These are phyloP conservation scores for Suillus occidentalis DNA, from an alignment of 768 basidiomycete species.

Conservation along the genomic window DNA sequence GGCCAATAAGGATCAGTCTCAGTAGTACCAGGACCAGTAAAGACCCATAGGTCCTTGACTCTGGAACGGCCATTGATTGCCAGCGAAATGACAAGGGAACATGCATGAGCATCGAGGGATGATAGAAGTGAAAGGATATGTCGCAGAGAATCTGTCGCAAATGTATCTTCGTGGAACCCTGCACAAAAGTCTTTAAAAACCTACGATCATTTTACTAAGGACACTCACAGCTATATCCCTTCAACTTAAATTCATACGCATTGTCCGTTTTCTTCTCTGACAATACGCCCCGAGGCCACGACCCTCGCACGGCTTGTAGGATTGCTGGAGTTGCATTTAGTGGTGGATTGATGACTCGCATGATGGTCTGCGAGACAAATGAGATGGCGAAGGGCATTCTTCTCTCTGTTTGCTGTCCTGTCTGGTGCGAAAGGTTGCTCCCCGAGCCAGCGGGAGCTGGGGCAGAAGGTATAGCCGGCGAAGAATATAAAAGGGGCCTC, in stretches of 20 bases:
- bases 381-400: conserved; percentile 69
- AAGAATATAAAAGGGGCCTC: conserved; percentile 38
- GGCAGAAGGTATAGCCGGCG: conserved; percentile 39
- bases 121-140: conserved; percentile 68
- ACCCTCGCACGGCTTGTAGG: conserved; percentile 71
- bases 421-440: conserved; percentile 38
- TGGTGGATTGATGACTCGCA: conserved; percentile 78
- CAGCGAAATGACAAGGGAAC: conserved; percentile 66
- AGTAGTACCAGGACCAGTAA: conserved; percentile 52
- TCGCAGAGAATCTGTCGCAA: conserved; percentile 68
- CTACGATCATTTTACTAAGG: conserved; percentile 14
- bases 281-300: conserved; percentile 80
- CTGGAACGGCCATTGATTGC: conserved; percentile 72
- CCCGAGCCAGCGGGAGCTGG: conserved; percentile 41
- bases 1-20: conserved; percentile 34
- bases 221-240: conserved; percentile 73
- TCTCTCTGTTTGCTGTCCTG: conserved; percentile 31
- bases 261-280: conserved; percentile 75
- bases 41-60: conserved; percentile 78
- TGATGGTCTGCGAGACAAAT: conserved; percentile 62
- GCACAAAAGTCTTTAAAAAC: conserved; percentile 19
- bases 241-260: conserved; percentile 78
- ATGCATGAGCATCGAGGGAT: conserved; percentile 67
- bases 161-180: conserved; percentile 83
- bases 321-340: conserved; percentile 77